Evolutionary conservation across 169 alveolate genomes (phyloP), one percentile per base, ranked within the genome.

Genomic region (Babesia caballi): DNA sequence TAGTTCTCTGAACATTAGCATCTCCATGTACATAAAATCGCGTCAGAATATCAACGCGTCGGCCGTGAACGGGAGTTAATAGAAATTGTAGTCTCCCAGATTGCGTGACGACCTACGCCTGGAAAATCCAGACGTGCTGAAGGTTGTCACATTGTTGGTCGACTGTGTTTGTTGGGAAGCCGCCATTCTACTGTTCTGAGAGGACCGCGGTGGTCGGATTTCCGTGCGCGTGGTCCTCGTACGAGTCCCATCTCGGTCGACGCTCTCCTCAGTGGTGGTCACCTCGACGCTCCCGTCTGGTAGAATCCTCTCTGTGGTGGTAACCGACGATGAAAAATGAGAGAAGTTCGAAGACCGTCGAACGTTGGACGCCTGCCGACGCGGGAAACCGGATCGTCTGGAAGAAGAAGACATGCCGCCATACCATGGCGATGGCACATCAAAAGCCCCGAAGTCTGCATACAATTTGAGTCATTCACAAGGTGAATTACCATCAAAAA

Each of bases 211-310:
- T 35, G 27, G 49, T 25, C 50, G 4, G 2, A 36, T 14, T 35
- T 56, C 66, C 15, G 28, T 56, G 23, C 15, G 14, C 4, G 50
- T 14, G 21, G 5, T 56, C 32, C 41, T 30, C 33, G 27, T 56
- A 33, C 21, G 6, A n/a, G 49, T 35, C 3, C 66, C 66, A 32
- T 56, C 47, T 9, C 32, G 44, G 8, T 5, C 50, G 0, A 33
- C 33, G 27, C 6, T 56, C 38, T 56, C 66, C 23, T 56, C 66
- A 0, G 49, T 36, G 4, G 36, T 56, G 28, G 33, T 56, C 11
- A 56, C 47, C 35, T 56, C 50, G 15, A 56, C 47, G 11, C 50
- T 56, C 2, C 66, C 66, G 35, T 56, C 66, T 4, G 66, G 66
- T 33, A 56, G 49, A 17, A 35, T 17, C 8, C 66, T 56, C 35